Percentiles rank a stretch among this genome's conserved stretches.
These are phyloP conservation scores for Auriscalpium orientale DNA, from an alignment of 768 basidiomycete species.

Conservation along the genomic window DNA sequence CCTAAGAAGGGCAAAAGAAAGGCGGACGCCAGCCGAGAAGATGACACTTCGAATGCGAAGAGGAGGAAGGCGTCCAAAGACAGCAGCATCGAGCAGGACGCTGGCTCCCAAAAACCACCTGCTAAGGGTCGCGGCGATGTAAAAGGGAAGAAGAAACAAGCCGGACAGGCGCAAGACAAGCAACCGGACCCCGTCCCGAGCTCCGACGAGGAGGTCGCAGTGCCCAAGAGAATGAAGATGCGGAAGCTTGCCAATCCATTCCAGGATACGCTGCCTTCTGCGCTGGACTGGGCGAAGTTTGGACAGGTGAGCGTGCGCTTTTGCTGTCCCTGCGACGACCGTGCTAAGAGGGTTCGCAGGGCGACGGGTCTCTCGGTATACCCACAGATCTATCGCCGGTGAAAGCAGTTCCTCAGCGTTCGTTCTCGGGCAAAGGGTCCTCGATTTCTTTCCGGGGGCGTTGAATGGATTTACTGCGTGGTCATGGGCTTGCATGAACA, in stretches of 20 bases:
- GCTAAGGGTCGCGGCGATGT: neutral
- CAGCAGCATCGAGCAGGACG: neutral
- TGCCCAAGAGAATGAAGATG: constrained; percentile 14
- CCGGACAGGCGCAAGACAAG: neutral
- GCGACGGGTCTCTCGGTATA: constrained; percentile 7
- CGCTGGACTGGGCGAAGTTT: constrained; percentile 12
- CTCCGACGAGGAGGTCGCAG: neutral
- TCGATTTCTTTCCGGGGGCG: neutral
- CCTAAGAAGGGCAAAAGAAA: constrained; percentile 34
- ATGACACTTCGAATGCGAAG: constrained; percentile 5
- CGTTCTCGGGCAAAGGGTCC: neutral
- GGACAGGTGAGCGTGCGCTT: constrained; percentile 3
- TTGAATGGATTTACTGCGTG: neutral
- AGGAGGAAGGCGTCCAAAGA: neutral
- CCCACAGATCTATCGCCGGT: constrained; percentile 12
- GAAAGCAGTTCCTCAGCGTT: constrained; percentile 4
- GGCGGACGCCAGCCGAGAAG: constrained; percentile 18
- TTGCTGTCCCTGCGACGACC: no score
- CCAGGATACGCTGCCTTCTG: constrained; percentile 1
- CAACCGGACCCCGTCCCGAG: neutral
- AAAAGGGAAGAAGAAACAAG: neutral
- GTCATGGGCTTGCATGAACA: neutral
- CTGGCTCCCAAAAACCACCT: neutral
- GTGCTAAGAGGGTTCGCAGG: constrained; percentile 4
- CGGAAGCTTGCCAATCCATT: constrained; percentile 13